These are phyloP conservation scores for Paramecium pentaurelia DNA, from an alignment of 73 alveolate species.

Conservation along the genomic window DNA sequence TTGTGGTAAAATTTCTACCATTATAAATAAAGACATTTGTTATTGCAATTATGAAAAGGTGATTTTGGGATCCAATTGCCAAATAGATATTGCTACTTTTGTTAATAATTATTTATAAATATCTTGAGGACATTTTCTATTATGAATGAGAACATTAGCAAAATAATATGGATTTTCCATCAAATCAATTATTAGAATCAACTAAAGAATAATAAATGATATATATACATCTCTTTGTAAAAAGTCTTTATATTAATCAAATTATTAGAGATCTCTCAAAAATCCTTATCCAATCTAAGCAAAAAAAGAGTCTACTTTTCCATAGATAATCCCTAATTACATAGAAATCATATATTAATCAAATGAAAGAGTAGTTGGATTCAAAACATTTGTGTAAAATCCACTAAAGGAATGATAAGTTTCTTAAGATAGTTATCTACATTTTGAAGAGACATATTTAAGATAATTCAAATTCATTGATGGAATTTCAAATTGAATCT, in stretches of 20 bases:
- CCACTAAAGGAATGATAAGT: neutral
- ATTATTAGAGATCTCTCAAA: neutral
- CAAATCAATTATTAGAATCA: neutral
- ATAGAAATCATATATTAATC: neutral
- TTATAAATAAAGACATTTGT: neutral
- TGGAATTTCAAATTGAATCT: neutral
- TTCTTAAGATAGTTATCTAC: neutral
- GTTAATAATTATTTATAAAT: neutral
- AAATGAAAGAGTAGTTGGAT: neutral
- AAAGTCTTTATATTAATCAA: neutral
- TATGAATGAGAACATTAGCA: neutral
- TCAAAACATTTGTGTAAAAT: neutral
- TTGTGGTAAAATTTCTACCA: neutral
- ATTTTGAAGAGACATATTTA: neutral
- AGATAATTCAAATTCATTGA: neutral
- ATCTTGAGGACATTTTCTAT: neutral
- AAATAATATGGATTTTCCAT: conserved; percentile 44
- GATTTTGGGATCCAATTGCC: neutral
- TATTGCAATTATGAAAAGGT: neutral
- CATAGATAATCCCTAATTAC: neutral
- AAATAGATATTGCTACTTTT: neutral
- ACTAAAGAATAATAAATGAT: neutral
- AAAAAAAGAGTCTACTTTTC: neutral
- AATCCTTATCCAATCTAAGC: neutral
- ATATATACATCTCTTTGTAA: neutral